Conservation (phyloP, 257 asterid species). For the Salvia splendens region DNA sequence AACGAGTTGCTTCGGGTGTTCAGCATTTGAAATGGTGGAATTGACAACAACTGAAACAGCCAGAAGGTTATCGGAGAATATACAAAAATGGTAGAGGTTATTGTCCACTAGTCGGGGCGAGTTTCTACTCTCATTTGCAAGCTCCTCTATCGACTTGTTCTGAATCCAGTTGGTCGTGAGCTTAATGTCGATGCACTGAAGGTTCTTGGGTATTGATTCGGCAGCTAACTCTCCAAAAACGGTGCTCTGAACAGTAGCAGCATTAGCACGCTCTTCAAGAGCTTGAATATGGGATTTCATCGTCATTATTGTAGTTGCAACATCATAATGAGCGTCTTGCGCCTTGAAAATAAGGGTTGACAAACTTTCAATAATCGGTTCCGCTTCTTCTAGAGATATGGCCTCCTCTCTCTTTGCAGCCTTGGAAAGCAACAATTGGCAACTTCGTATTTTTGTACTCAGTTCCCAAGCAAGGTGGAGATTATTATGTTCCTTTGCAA, state of each 20-base stretch:
- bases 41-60: slow-evolving; percentile 82
- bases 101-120: slow-evolving; percentile 79
- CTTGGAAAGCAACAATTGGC: slow-evolving; percentile 76
- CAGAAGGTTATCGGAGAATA: slow-evolving; percentile 77
- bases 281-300: slow-evolving; percentile 88
- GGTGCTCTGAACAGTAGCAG: slow-evolving; percentile 67
- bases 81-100: slow-evolving; percentile 81
- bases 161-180: slow-evolving; percentile 70
- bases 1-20: slow-evolving; percentile 80
- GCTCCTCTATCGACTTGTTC: slow-evolving; percentile 46
- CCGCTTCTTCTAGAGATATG: slow-evolving; percentile 76
- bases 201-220: slow-evolving; percentile 73
- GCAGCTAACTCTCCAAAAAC: slow-evolving; percentile 71
- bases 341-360: slow-evolving; percentile 84
- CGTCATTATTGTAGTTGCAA: slow-evolving; percentile 78
- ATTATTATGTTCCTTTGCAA: slow-evolving; percentile 79
- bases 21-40: slow-evolving; percentile 76
- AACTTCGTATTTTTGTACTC: slow-evolving; percentile 69
- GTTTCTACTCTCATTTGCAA: slow-evolving; percentile 60
- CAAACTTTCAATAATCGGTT: slow-evolving; percentile 65
- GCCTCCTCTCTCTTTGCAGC: slow-evolving; percentile 82
- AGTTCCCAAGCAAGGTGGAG: slow-evolving; percentile 92
- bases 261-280: slow-evolving; percentile 71
- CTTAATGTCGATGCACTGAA: slow-evolving; percentile 67
- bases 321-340: slow-evolving; percentile 80